These are phyloP conservation scores for Hymenotorrendiella dingleyae DNA, from an alignment of 2,329 filamentous ascomycete genomes.

Conservation along the genomic window DNA sequence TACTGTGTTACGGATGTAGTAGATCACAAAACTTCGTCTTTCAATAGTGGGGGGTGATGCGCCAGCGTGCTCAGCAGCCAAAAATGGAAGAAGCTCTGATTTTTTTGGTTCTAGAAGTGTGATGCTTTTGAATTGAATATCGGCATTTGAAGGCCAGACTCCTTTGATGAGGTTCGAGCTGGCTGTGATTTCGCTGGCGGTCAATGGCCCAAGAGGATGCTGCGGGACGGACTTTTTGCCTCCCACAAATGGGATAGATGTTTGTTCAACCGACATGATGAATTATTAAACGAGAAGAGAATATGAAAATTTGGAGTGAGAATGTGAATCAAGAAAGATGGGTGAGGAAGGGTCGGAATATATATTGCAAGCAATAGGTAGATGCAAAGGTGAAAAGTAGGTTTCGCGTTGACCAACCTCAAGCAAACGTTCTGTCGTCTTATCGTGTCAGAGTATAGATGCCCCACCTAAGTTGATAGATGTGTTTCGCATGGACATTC, in stretches of 20 bases:
- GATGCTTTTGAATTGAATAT: constrained; percentile 56
- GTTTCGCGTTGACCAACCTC: too few relatives aligned
- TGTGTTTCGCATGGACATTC: too few relatives aligned
- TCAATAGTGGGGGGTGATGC: constrained; percentile 36
- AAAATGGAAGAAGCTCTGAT: constrained; percentile 43
- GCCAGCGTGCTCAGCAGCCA: constrained; percentile 42
- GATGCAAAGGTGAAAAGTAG: too few relatives aligned
- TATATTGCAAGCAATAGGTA: too few relatives aligned
- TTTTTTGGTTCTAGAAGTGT: constrained; percentile 55
- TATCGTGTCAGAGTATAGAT: too few relatives aligned
- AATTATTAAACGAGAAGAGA: too few relatives aligned
- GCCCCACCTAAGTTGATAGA: too few relatives aligned
- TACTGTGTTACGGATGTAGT: constrained; percentile 56
- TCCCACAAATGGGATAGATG: constrained; percentile 22
- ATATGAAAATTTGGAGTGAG: too few relatives aligned
- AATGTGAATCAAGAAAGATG: too few relatives aligned
- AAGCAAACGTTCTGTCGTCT: too few relatives aligned
- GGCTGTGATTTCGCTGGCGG: constrained; percentile 48
- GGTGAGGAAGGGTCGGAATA: too few relatives aligned
- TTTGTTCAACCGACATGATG: constrained; percentile 24
- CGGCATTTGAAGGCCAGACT: constrained; percentile 48
- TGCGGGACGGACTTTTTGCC: constrained; percentile 19
- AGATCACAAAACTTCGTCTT: constrained; percentile 49
- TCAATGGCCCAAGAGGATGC: constrained; percentile 56
- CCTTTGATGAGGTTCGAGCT: constrained; percentile 43